phyloP scores from a whole-genome alignment of 75 land plant genomes.

The Picea sitchensis region DNA sequence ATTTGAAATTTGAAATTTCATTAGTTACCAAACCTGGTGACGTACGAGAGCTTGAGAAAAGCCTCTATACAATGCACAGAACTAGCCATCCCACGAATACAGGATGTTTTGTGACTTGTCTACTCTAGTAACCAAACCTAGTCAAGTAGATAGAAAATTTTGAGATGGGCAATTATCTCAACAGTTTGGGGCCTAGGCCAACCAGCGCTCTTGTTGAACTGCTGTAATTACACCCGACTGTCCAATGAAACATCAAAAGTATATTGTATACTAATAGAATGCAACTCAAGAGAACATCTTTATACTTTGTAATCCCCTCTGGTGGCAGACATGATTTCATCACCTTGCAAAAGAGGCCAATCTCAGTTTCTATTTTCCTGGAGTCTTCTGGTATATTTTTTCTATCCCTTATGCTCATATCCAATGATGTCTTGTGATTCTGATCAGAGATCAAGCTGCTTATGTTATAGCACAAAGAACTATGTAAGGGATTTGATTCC shows the following conservation, averaged over 20 bases:
- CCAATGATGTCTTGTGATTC: not conserved
- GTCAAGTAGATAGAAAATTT: not conserved
- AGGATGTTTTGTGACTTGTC: not conserved
- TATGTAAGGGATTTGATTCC: not conserved
- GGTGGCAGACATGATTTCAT: not conserved
- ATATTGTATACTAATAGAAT: not conserved
- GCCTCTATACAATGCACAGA: not conserved
- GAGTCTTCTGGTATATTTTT: not conserved
- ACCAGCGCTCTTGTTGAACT: not conserved
- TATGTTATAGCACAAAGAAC: not conserved
- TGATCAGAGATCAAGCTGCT: not conserved
- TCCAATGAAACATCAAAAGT: not conserved
- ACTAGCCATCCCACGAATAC: not conserved
- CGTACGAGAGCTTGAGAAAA: not conserved
- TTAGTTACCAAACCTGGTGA: not conserved
- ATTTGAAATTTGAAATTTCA: slow-evolving; percentile 3
- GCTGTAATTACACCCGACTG: too few relatives aligned
- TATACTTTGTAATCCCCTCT: not conserved
- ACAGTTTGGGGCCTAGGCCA: not conserved
- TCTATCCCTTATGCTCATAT: not conserved
- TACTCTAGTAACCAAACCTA: not conserved
- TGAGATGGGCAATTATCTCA: not conserved
- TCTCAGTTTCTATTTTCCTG: not conserved
- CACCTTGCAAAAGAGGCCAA: slow-evolving; percentile 2
- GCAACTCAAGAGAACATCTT: not conserved